Conservation (phyloP, 192 early-diverging fungal species). For the Phlyctochytrium bullatum region DNA sequence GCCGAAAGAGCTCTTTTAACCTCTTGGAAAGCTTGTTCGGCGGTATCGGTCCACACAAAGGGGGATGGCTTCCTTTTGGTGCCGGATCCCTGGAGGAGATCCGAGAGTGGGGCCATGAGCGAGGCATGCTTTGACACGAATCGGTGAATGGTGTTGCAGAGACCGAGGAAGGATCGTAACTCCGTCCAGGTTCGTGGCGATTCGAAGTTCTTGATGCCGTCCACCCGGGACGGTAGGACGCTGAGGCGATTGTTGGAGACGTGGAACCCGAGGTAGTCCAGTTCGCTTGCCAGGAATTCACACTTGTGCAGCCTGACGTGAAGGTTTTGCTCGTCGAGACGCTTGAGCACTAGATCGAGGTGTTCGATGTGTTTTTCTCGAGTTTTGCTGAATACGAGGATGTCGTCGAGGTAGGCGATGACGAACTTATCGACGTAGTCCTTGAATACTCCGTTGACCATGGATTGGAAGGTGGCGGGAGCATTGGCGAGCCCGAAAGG, state of each 20-base stretch:
- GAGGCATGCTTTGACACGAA: constrained; percentile 10
- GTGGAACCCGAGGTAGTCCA: neutral
- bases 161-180: constrained; percentile 17
- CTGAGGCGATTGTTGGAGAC: neutral
- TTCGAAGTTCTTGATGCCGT: neutral
- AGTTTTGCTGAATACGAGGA: constrained; percentile 39
- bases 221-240: neutral
- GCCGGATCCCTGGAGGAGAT: constrained; percentile 11
- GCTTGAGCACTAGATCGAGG: neutral
- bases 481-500: constrained; percentile 42
- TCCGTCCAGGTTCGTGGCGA: too few species aligned
- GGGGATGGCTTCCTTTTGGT: neutral
- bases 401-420: constrained; percentile 36
- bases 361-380: constrained; percentile 7
- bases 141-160: constrained; percentile 16
- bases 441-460: constrained; percentile 45
- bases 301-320: neutral
- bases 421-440: constrained; percentile 18
- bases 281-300: neutral
- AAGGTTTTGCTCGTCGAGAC: neutral
- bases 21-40: neutral
- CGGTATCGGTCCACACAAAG: neutral
- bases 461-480: constrained; percentile 47
- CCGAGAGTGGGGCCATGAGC: constrained; percentile 12
- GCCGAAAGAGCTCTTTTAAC: neutral